A percentile compares a stretch with the other conserved stretches of the same genome.
These are phyloP conservation scores for Mycena indigotica DNA, from an alignment of 768 basidiomycete species.

Conservation along the genomic window DNA sequence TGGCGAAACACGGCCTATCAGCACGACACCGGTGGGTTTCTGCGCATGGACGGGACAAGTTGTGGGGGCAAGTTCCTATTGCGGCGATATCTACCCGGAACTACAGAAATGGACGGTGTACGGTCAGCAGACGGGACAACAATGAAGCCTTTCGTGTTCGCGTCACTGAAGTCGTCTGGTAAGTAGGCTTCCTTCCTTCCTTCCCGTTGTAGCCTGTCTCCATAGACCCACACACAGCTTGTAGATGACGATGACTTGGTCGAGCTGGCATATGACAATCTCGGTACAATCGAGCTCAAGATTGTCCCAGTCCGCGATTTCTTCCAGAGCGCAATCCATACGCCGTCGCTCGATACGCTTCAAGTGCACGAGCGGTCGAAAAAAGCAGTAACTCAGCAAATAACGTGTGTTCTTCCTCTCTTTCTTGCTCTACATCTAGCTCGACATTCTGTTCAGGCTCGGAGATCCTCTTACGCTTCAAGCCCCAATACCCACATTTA, in stretches of 20 bases:
- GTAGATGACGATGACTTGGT: conserved; percentile 14
- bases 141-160: conserved; percentile 12
- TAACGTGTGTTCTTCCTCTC: conserved; percentile 7
- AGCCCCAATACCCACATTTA: not conserved
- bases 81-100: not conserved
- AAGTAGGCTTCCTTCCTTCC: not conserved
- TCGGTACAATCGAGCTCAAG: conserved; percentile 10
- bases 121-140: not conserved
- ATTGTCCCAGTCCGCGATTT: not conserved
- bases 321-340: not conserved
- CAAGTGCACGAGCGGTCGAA: conserved; percentile 18
- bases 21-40: not conserved
- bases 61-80: not conserved
- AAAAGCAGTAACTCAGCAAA: conserved; percentile 18
- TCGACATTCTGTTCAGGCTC: not conserved
- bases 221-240: no score
- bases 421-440: not conserved
- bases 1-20: not conserved
- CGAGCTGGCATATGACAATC: not conserved
- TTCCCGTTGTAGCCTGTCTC: no score
- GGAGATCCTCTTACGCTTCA: not conserved
- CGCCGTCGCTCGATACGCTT: not conserved
- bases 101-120: not conserved
- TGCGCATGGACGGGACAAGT: not conserved
- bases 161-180: conserved; percentile 9